Evolutionary conservation across 2,329 filamentous ascomycete species (phyloP), one percentile per base, ranked within the genome.

Genomic region (Daldinia eschscholtzii): DNA sequence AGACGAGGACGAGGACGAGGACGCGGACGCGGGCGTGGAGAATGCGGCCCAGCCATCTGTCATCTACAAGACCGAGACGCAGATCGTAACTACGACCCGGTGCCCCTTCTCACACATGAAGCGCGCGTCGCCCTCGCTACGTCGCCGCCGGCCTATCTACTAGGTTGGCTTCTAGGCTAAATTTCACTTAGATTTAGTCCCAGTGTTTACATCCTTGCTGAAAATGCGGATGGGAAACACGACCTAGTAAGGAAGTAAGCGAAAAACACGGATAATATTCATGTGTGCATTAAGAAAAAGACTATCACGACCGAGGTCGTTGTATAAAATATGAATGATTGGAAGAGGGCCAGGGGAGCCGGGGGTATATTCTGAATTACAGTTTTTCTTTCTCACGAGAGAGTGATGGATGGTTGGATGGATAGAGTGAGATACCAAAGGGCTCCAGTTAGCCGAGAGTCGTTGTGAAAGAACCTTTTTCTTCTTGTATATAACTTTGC

Each of bases 11-110:
- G 30, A n/a, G 20, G 35, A 39, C 52, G 4, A 26, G 30, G 52
- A 23, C 52, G 30, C 28, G 20, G 28, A 30, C 30, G 52, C 52
- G 4, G 18, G 7, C n/a, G 52, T 2, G 33, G 15, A 55, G n/a
- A 37, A 55, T 9, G 44, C 44, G 2, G 46, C 26, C 9, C 46
- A 52, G 46, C 37, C 55, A 15, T 30, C 37, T 10, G 39, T 57
- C 15, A 57, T 57, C 10, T 41, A 44, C 37, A 44, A 57, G 55
- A 41, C 55, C 7, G 18, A 41, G 37, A 30, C n/a, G 13, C 20
- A 44, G 37, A 65, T 61, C n/a, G 41, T 62, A 42, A 52, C 52
- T 1, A 55, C 52, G 6, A 55, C 52, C 52, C n/a, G 30, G 10
- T 55, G 52, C 23, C 52, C 52, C 52, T 9, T 20, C 30, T 30